A percentile compares a stretch with the other conserved stretches of the same genome.
These are phyloP conservation scores for Diplodia mutila DNA, from an alignment of 2,329 filamentous ascomycete genomes.

Conservation along the genomic window DNA sequence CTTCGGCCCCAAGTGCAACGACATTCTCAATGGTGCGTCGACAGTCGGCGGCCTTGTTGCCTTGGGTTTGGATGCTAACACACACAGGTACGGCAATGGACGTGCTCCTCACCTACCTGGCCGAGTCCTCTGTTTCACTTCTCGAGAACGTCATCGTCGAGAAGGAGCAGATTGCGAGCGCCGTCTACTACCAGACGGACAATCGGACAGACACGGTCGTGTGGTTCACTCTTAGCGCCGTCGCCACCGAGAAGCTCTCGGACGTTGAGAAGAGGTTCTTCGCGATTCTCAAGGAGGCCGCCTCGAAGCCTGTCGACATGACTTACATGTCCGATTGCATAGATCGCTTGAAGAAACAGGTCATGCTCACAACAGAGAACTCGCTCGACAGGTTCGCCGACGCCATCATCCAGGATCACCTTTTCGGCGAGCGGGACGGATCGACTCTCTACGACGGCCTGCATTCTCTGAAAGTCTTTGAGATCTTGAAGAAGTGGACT, in stretches of 20 bases:
- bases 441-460: constrained; percentile 47
- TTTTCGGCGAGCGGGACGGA: constrained; percentile 88
- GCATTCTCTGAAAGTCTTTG: constrained; percentile 56
- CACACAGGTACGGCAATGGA: constrained; percentile 69
- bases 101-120: constrained; percentile 81
- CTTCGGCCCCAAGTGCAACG: constrained; percentile 80
- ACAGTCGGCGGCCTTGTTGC: neutral
- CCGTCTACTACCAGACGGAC: constrained; percentile 78
- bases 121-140: constrained; percentile 89
- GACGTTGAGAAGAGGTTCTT: constrained; percentile 86
- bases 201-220: constrained; percentile 80
- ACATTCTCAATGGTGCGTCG: constrained; percentile 59
- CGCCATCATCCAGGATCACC: constrained; percentile 87
- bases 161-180: constrained; percentile 87
- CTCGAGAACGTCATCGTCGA: constrained; percentile 93
- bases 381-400: constrained; percentile 80
- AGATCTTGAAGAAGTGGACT: constrained; percentile 75
- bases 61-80: neutral
- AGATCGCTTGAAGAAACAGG: constrained; percentile 75
- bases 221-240: constrained; percentile 82
- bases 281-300: constrained; percentile 79
- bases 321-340: constrained; percentile 88
- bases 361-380: constrained; percentile 82
- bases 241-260: constrained; percentile 81
- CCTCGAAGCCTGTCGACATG: constrained; percentile 82